Percentiles rank a stretch among this genome's conserved stretches.
These are phyloP conservation scores for Xylaria sp. DNA, from an alignment of 2,329 filamentous ascomycete genomes.

Conservation along the genomic window DNA sequence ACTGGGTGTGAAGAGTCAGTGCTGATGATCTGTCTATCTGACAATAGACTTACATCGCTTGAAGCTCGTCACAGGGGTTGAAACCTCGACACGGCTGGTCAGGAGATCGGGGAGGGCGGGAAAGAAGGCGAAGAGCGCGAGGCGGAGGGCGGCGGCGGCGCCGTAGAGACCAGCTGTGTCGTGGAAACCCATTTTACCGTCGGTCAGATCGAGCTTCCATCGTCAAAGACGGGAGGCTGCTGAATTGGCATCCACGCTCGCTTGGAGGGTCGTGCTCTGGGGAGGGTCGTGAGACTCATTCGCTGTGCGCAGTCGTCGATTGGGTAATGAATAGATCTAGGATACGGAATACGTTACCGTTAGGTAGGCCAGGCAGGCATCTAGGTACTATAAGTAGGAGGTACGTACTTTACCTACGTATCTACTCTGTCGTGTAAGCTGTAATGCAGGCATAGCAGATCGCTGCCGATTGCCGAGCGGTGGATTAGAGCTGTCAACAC, in stretches of 20 bases:
- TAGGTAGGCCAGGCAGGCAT: background rate
- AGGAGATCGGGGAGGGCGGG: constrained; percentile 86
- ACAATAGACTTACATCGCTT: constrained; percentile 78
- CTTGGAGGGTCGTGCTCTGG: background rate
- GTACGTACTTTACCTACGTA: background rate
- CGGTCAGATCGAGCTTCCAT: constrained; percentile 49
- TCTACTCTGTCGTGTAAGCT: constrained; percentile 12
- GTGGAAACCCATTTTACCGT: constrained; percentile 53
- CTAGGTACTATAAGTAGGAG: background rate
- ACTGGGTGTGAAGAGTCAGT: constrained; percentile 62
- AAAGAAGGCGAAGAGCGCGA: constrained; percentile 83
- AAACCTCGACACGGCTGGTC: constrained; percentile 93
- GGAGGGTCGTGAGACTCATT: constrained; percentile 1
- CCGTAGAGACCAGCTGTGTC: constrained; percentile 73
- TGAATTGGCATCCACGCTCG: constrained; percentile 15
- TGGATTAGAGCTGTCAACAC: constrained; percentile 18
- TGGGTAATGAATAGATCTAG: background rate
- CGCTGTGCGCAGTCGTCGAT: constrained; percentile 4
- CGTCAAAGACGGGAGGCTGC: constrained; percentile 36
- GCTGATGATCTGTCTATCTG: too few species aligned
- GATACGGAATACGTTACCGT: background rate
- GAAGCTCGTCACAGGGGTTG: constrained; percentile 97
- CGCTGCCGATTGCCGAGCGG: constrained; percentile 22
- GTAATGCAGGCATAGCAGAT: background rate
- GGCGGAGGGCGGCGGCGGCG: constrained; percentile 79